phyloP scores from a whole-genome alignment of 495 filamentous ascomycete species.

The Penicillium soppii region DNA sequence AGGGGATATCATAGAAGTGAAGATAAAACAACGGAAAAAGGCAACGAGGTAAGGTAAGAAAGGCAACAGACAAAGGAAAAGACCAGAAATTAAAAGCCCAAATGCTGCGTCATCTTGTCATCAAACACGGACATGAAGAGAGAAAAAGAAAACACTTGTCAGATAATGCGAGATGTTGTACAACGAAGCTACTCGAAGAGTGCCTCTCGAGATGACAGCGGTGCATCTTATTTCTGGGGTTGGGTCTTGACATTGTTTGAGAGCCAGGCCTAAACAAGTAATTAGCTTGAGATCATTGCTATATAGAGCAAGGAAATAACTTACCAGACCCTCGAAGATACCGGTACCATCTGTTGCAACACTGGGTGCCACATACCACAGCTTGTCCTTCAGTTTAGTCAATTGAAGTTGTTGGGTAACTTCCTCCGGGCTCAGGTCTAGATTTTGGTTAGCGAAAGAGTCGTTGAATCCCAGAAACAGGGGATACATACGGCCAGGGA shows the following conservation, averaged over 20 bases:
- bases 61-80: slow-evolving; percentile 19
- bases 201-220: slow-evolving; percentile 24
- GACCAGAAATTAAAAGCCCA: slow-evolving; percentile 30
- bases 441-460: slow-evolving; percentile 13
- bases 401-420: slow-evolving; percentile 84
- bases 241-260: slow-evolving; percentile 89
- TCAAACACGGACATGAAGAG: slow-evolving; percentile 46
- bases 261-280: slow-evolving; percentile 67
- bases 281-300: not conserved
- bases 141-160: slow-evolving; percentile 23
- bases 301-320: slow-evolving; percentile 21
- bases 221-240: slow-evolving; percentile 46
- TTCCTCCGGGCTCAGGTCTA: slow-evolving; percentile 84
- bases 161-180: slow-evolving; percentile 41
- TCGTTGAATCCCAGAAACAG: not conserved
- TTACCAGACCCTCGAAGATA: slow-evolving; percentile 86
- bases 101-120: slow-evolving; percentile 50
- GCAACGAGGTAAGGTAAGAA: slow-evolving; percentile 17
- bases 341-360: slow-evolving; percentile 93
- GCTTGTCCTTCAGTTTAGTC: slow-evolving; percentile 81
- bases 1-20: slow-evolving; percentile 37
- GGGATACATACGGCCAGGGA: slow-evolving; percentile 67
- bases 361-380: slow-evolving; percentile 96
- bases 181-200: slow-evolving; percentile 28
- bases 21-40: slow-evolving; percentile 16